Evolutionary conservation across 139 green algal species (phyloP).

Genomic region (Marvania coccoides): DNA sequence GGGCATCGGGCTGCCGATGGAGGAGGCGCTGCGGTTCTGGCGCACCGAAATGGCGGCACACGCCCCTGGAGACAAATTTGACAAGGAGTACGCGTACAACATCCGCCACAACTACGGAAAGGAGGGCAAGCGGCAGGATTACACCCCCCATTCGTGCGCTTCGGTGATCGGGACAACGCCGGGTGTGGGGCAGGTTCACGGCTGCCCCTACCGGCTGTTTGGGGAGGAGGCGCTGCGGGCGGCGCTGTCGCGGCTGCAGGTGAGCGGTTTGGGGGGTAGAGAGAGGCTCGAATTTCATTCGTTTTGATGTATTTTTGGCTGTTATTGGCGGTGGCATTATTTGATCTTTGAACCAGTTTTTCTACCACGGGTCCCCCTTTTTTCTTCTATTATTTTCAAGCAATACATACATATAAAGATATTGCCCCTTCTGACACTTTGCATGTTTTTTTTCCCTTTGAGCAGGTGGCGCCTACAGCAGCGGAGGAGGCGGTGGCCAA

Average conservation of each 20-base stretch:
- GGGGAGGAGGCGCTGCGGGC: slow-evolving; percentile 48
- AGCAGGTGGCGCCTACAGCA: slow-evolving; percentile 2
- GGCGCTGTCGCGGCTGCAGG: slow-evolving; percentile 42
- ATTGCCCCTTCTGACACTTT: neutral
- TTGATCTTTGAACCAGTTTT: too few species aligned
- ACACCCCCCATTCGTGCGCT: slow-evolving; percentile 79
- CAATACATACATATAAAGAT: neutral
- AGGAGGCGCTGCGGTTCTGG: slow-evolving; percentile 93
- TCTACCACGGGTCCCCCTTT: too few species aligned
- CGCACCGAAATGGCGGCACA: slow-evolving; percentile 57
- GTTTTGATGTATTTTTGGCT: neutral
- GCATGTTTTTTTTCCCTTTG: neutral
- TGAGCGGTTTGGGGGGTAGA: too few species aligned
- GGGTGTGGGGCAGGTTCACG: slow-evolving; percentile 60
- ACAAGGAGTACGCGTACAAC: slow-evolving; percentile 96
- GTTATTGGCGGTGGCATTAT: too few species aligned
- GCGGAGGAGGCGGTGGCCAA: slow-evolving; percentile 70
- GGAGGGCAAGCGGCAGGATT: slow-evolving; percentile 91
- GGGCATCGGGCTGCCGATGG: slow-evolving; percentile 79
- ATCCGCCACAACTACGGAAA: slow-evolving; percentile 97
- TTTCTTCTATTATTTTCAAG: too few species aligned
- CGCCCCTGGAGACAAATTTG: slow-evolving; percentile 74
- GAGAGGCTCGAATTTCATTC: neutral
- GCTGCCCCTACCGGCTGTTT: slow-evolving; percentile 87
- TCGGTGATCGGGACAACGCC: slow-evolving; percentile 77